phyloP scores from a whole-genome alignment of 2,329 filamentous ascomycete genomes.

The Westerdykella aurantiaca region DNA sequence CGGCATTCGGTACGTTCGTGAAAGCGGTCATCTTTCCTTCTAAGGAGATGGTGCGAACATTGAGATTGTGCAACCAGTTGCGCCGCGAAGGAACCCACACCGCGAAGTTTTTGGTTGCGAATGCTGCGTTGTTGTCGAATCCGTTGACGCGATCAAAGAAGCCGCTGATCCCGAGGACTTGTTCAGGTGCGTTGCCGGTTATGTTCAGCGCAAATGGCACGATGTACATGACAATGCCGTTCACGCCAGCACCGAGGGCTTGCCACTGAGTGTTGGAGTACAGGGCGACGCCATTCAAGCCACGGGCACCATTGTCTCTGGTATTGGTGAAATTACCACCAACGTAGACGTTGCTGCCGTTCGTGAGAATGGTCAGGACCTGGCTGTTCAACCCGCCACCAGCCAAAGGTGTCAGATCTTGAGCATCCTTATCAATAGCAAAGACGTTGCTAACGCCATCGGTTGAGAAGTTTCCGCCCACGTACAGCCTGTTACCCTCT shows the following conservation, averaged over 20 bases:
- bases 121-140: slow-evolving; percentile 58
- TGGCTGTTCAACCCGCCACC: slow-evolving; percentile 73
- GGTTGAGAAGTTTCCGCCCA: slow-evolving; percentile 79
- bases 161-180: slow-evolving; percentile 73
- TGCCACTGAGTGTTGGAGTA: slow-evolving; percentile 69
- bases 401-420: slow-evolving; percentile 56
- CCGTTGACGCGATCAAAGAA: slow-evolving; percentile 67
- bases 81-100: slow-evolving; percentile 81
- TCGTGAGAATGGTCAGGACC: slow-evolving; percentile 65
- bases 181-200: slow-evolving; percentile 61
- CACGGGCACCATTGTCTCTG: slow-evolving; percentile 53
- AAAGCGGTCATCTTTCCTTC: slow-evolving; percentile 67
- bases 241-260: slow-evolving; percentile 76
- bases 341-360: slow-evolving; percentile 60
- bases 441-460: slow-evolving; percentile 66
- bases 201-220: slow-evolving; percentile 76
- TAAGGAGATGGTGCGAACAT: slow-evolving; percentile 57
- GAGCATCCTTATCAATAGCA: slow-evolving; percentile 53
- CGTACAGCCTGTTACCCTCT: slow-evolving; percentile 57
- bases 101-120: slow-evolving; percentile 68
- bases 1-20: slow-evolving; percentile 55
- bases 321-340: slow-evolving; percentile 82
- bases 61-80: slow-evolving; percentile 83
- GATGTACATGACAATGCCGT: slow-evolving; percentile 69
- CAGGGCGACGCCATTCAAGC: slow-evolving; percentile 68